A percentile compares a stretch with the other conserved stretches of the same genome.
These are phyloP conservation scores for Aphanocladium album DNA, from an alignment of 2,329 filamentous ascomycete species.

Conservation along the genomic window DNA sequence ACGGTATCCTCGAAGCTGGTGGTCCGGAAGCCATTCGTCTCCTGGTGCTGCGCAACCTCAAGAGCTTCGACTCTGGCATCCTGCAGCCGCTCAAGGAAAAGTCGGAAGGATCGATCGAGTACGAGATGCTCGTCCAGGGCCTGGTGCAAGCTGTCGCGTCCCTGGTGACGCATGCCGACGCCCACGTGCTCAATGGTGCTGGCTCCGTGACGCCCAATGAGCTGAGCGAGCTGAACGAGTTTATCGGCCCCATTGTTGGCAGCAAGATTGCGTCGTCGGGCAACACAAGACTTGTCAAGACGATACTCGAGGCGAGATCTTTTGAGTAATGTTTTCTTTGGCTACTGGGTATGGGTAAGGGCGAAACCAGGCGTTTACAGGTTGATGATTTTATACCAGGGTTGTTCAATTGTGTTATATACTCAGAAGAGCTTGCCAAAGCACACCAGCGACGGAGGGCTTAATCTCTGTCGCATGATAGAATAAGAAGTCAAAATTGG, in stretches of 20 bases:
- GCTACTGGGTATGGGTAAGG: neutral
- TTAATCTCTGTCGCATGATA: neutral
- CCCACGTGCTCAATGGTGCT: constrained; percentile 37
- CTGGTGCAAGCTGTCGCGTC: constrained; percentile 49
- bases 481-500: neutral
- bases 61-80: constrained; percentile 48
- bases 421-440: too few relatives aligned
- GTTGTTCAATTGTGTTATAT: neutral
- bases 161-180: constrained; percentile 31
- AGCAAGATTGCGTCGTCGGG: constrained; percentile 40
- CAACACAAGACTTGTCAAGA: constrained; percentile 43
- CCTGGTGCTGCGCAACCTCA: constrained; percentile 51
- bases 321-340: constrained; percentile 36
- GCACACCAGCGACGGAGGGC: neutral
- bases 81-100: constrained; percentile 50
- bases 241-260: constrained; percentile 52
- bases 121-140: constrained; percentile 52
- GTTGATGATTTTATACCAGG: neutral
- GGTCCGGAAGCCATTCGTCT: constrained; percentile 56
- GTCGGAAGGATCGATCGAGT: constrained; percentile 45
- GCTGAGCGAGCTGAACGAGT: constrained; percentile 44
- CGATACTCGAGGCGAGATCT: constrained; percentile 50
- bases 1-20: constrained; percentile 73
- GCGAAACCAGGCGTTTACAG: neutral
- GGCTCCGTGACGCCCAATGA: constrained; percentile 31